Base-by-base conservation (phyloP, 805 yeast species). In the Hanseniaspora hatyaiensis region DNA sequence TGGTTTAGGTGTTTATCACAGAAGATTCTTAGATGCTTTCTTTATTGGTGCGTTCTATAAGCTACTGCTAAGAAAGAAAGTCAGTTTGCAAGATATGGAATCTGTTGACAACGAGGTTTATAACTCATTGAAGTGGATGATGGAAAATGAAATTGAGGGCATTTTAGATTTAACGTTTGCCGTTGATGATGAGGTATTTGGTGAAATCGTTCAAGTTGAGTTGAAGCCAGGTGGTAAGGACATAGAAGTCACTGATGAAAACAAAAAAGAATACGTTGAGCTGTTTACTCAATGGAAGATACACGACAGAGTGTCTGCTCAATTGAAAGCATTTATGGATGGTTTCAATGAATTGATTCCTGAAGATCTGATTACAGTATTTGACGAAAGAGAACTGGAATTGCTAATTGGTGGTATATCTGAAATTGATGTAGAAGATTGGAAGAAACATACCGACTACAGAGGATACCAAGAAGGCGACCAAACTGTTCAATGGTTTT, bases 381-480 rank as follows among this genome's bases (percentile, higher is more conserved):
- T 92, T 63, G 98, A 92, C 66, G 98, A 92, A 69, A 81, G 96
- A 65, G 99, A 92, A 67, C 70, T 92, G 54, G 99, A 92, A 71
- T 71, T 92, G 62, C 75, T 92, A 61, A 92, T 92, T 65, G 98
- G 98, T 64, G 99, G 99, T 65, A 79, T 92, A 60, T 92, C 96
- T 2, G 98, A 92, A 59, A 89, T 92, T 59, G 98, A 92, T 65
- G 83, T 89, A 50, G 96, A 88, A 54, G 99, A 92, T 70, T 92
- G 99, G 99, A 92, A 87, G 69, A 88, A 86, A 63, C 96, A 92
- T 65, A 92, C 99, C 18, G 99, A 92, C 65, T 92, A 92, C 68
- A 78, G 98, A 69, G 98, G 98, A 4, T 92, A 89, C 66, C 89
- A 87, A 63, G 97, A 92, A 67, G 78, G 78, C 54, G 98, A 92